Percentiles rank a stretch among this genome's conserved stretches.
Conservation (phyloP, 2,329 filamentous ascomycete species). For the Monosporascus sp. region DNA sequence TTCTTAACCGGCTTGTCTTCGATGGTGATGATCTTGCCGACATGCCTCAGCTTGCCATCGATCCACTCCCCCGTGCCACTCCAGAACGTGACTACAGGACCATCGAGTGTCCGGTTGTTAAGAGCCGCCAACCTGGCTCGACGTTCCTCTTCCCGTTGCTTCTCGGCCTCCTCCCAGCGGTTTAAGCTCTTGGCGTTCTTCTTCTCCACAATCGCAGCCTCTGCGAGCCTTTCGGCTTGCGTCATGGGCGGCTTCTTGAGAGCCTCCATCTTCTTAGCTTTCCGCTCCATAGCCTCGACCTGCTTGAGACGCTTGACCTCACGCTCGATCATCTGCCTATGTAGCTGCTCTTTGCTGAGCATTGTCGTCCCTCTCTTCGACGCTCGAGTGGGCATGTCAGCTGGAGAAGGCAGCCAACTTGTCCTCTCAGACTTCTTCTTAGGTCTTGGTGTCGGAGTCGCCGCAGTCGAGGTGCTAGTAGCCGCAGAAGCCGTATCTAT, state of each 20-base stretch:
- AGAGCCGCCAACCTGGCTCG: constrained; percentile 79
- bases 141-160: constrained; percentile 78
- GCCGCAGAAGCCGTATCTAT: constrained; percentile 44
- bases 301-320: constrained; percentile 67
- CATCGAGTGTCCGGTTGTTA: constrained; percentile 79
- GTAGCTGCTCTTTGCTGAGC: constrained; percentile 55
- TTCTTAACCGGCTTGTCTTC: constrained; percentile 52
- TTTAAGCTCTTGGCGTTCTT: constrained; percentile 86
- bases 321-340: constrained; percentile 69
- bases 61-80: constrained; percentile 84
- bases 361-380: constrained; percentile 54
- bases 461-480: constrained; percentile 25
- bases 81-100: constrained; percentile 87
- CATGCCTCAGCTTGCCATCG: constrained; percentile 66
- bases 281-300: constrained; percentile 60
- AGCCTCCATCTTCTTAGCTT: constrained; percentile 65
- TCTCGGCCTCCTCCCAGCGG: constrained; percentile 90
- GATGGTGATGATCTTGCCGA: constrained; percentile 60
- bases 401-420: constrained; percentile 51
- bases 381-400: constrained; percentile 53
- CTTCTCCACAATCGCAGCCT: constrained; percentile 78
- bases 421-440: constrained; percentile 57
- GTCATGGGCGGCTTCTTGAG: constrained; percentile 77
- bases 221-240: constrained; percentile 76
- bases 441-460: constrained; percentile 40